phyloP scores from a whole-genome alignment of 345 rosid species.

The Erysimum cheiranthoides region DNA sequence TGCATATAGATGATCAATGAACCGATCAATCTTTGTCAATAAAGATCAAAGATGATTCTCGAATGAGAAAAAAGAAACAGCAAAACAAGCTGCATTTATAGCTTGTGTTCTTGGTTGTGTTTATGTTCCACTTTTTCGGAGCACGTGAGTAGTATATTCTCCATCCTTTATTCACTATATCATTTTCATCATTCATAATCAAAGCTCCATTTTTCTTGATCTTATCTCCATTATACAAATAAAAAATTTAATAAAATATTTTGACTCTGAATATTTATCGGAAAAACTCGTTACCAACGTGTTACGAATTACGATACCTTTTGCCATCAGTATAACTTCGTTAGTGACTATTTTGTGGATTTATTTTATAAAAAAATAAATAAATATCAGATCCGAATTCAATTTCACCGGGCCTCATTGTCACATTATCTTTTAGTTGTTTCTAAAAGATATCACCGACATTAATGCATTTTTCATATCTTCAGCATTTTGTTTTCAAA shows the following conservation, averaged over 20 bases:
- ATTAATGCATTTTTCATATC: slow-evolving; percentile 8
- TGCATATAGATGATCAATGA: slow-evolving; percentile 2
- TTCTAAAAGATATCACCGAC: background rate
- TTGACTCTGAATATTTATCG: slow-evolving; percentile 3
- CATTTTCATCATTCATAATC: slow-evolving; percentile 15
- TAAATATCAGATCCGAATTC: background rate
- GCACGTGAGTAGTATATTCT: slow-evolving; percentile 35
- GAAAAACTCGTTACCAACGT: slow-evolving; percentile 8
- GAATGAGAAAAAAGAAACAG: slow-evolving; percentile 27
- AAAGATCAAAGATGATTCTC: slow-evolving; percentile 40
- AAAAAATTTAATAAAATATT: slow-evolving; percentile 1
- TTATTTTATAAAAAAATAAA: background rate
- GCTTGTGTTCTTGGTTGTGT: slow-evolving; percentile 33
- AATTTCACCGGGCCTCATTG: slow-evolving; percentile 5
- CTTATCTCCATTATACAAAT: slow-evolving; percentile 20
- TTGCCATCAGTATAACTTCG: background rate
- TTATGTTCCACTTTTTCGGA: slow-evolving; percentile 36
- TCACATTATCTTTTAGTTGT: background rate
- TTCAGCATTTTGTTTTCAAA: slow-evolving; percentile 7
- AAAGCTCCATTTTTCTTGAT: slow-evolving; percentile 2
- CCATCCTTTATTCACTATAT: slow-evolving; percentile 27
- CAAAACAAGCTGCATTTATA: slow-evolving; percentile 35
- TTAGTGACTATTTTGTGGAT: slow-evolving; percentile 19
- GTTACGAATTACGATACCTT: background rate
- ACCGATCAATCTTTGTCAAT: slow-evolving; percentile 26